A percentile compares a stretch with the other conserved stretches of the same genome.
Conservation (phyloP, 2,329 filamentous ascomycete species). For the Sarocladium oryzae region DNA sequence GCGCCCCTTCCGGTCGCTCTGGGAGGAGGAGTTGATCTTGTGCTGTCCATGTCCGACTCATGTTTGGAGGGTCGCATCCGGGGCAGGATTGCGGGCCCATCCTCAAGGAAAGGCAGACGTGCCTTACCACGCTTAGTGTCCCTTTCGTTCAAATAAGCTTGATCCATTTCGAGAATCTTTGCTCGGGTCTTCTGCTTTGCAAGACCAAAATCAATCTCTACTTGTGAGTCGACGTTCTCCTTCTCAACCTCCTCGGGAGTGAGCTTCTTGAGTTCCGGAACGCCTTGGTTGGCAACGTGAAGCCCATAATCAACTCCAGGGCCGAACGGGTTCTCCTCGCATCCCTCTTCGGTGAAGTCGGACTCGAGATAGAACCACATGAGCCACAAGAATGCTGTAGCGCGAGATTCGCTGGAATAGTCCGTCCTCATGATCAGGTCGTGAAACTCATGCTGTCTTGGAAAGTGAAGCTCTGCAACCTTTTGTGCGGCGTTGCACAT, state of each 20-base stretch:
- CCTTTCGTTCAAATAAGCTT: conserved; percentile 58
- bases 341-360: conserved; percentile 83
- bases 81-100: conserved; percentile 53
- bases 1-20: conserved; percentile 21
- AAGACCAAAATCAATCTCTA: conserved; percentile 64
- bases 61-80: conserved; percentile 58
- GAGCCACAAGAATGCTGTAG: conserved; percentile 87
- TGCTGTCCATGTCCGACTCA: conserved; percentile 41
- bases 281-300: conserved; percentile 60
- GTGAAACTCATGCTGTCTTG: conserved; percentile 80
- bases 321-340: conserved; percentile 87
- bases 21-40: conserved; percentile 36
- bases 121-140: conserved; percentile 49
- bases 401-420: conserved; percentile 74
- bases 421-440: conserved; percentile 91
- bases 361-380: conserved; percentile 99
- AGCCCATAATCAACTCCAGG: conserved; percentile 58
- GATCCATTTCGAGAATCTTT: conserved; percentile 69
- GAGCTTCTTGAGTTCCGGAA: conserved; percentile 61
- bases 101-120: conserved; percentile 36
- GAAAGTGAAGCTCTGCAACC: conserved; percentile 89
- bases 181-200: conserved; percentile 69
- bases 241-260: conserved; percentile 55
- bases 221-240: conserved; percentile 69
- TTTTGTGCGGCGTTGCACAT: conserved; percentile 85